Evolutionary conservation across 306 rosid genomes (phyloP), one percentile per base, ranked within the genome.

Genomic region (Cucurbita argyrosperma): DNA sequence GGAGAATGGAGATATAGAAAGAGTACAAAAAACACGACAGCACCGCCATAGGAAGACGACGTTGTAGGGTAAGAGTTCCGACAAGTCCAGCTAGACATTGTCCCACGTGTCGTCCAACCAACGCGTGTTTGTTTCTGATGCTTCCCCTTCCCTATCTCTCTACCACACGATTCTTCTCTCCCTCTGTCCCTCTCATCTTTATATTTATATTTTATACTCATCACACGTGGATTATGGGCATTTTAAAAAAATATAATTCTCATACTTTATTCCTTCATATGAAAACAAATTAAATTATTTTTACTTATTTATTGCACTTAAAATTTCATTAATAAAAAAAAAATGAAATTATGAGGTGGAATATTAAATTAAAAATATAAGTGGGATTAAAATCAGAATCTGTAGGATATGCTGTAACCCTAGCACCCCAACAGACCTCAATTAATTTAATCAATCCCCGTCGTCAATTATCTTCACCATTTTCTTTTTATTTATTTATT

Each of bases 51-150:
- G 38, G 71, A 75, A 59, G 85, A 78, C 58, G 83, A 82, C 79
- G 76, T 7, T 83, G 89, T 80, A 78, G 87, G 80, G 81, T 63
- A 66, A 51, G 26, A n/a, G 66, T 74, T 72, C 83, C 85, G 85
- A 86, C 90, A 80, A 1, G 52, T 74, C 71, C 68, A 79, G 78
- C 38, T 80, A 84, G 80, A 16, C 82, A 75, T 78, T 74, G 86
- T 83, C 86, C 92, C 88, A 85, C 87, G 86, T 81, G 87, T 85
- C 79, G 55, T 54, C 74, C 69, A 71, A 54, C 49, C 23, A 38
- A 74, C 52, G 69, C 76, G 51, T 68, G 58, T 70, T 75, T 54
- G 50, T 51, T 71, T 75, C 75, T 77, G 74, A 79, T 75, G 53
- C 78, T 74, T 76, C 58, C 75, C 10, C 69, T 68, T 74, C 35